Evolutionary conservation across 1,139 yeast genomes (phyloP).

Genomic region (Suhomyces maxii): DNA sequence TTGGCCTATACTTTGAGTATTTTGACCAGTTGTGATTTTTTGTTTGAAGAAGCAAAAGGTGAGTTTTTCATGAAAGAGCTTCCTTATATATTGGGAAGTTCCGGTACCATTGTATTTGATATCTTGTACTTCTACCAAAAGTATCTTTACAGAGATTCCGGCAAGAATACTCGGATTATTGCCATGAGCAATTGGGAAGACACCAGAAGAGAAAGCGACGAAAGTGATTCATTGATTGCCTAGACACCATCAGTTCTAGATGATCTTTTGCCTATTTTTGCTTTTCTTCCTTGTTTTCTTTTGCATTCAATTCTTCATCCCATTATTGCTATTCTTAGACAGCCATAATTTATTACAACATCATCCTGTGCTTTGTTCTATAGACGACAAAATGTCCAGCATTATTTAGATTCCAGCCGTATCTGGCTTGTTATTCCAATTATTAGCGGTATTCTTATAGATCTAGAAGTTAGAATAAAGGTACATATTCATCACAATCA

Average conservation of each 20-base stretch:
- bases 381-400: too few relatives aligned
- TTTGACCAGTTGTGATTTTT: conserved; percentile 49
- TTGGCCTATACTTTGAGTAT: conserved; percentile 78
- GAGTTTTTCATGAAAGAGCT: conserved; percentile 65
- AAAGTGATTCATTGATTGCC: conserved; percentile 5
- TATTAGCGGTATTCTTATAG: too few relatives aligned
- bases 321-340: too few relatives aligned
- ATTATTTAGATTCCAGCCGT: too few relatives aligned
- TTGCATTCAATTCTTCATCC: too few relatives aligned
- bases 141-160: conserved; percentile 33
- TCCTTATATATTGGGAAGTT: conserved; percentile 82
- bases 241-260: too few relatives aligned
- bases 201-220: conserved; percentile 7
- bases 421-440: too few relatives aligned
- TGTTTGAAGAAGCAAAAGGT: conserved; percentile 32
- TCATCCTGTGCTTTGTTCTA: too few relatives aligned
- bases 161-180: conserved; percentile 28
- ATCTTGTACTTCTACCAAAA: conserved; percentile 70
- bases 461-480: too few relatives aligned
- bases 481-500: too few relatives aligned
- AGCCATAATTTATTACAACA: too few relatives aligned
- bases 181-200: conserved; percentile 27
- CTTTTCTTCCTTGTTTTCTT: neutral
- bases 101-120: conserved; percentile 85
- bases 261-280: too few relatives aligned